Conservation (phyloP, 768 basidiomycete genomes). For the Leucosporidium yakuticum region DNA sequence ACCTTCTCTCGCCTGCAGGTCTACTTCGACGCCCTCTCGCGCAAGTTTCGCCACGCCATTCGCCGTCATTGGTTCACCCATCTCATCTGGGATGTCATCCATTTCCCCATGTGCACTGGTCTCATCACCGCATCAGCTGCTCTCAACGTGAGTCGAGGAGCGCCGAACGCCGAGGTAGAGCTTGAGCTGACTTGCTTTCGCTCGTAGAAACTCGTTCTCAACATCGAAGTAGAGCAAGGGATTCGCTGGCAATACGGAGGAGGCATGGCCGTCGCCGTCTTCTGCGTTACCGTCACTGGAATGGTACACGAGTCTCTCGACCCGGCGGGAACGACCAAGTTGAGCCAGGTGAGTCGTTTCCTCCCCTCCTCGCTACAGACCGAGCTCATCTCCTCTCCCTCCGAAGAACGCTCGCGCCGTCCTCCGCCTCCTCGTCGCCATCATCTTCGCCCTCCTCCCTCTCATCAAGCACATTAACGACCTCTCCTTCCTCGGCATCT, state of each 20-base stretch:
- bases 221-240: neutral
- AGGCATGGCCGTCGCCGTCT: neutral
- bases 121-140: neutral
- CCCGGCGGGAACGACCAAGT: neutral
- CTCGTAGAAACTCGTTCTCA: neutral
- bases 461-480: neutral
- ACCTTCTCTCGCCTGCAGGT: neutral
- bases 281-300: neutral
- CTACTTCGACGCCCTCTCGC: conserved; percentile 1
- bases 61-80: neutral
- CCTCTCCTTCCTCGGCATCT: neutral
- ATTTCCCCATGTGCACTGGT: neutral
- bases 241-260: neutral
- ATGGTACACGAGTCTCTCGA: neutral
- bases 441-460: neutral
- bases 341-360: neutral
- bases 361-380: neutral
- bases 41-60: neutral
- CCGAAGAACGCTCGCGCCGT: neutral
- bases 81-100: neutral
- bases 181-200: too few species aligned
- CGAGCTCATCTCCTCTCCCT: neutral
- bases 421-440: neutral
- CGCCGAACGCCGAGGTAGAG: too few species aligned
- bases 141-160: neutral